Evolutionary conservation across 441 rosid genomes (phyloP).

Genomic region (Populus hybrid): DNA sequence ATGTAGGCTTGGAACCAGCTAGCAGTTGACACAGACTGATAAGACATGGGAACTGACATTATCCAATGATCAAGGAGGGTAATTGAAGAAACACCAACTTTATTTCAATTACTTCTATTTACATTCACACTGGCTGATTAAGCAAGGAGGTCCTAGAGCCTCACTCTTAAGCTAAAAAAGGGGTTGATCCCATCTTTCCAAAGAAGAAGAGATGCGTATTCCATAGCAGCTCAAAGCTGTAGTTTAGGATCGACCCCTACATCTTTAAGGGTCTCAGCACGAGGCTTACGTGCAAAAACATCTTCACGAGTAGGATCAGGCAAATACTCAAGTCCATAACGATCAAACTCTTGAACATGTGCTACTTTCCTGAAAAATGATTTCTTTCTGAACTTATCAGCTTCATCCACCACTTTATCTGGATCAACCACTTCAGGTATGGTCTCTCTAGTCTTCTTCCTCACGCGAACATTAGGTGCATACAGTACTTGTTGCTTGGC

Average conservation of each 20-base stretch:
- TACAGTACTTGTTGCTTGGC: constrained; percentile 50
- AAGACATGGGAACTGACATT: not conserved
- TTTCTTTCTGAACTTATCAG: constrained; percentile 35
- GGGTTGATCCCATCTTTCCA: not conserved
- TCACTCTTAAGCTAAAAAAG: too few species aligned
- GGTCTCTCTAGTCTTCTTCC: constrained; percentile 56
- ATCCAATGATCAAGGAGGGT: not conserved
- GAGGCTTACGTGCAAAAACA: constrained; percentile 29
- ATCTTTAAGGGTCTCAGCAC: constrained; percentile 41
- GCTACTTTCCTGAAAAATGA: constrained; percentile 72
- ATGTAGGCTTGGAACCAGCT: not conserved
- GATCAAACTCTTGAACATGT: constrained; percentile 46
- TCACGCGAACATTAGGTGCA: constrained; percentile 59
- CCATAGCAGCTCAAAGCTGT: constrained; percentile 8
- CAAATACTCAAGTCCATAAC: constrained; percentile 20
- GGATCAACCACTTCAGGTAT: constrained; percentile 59
- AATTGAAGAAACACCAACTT: not conserved
- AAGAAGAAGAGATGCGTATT: not conserved
- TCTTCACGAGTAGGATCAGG: constrained; percentile 34
- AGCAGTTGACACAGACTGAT: not conserved
- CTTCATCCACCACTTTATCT: constrained; percentile 48
- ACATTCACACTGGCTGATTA: not conserved
- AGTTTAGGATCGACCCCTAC: constrained; percentile 46
- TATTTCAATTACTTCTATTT: not conserved
- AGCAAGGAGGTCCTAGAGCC: too few species aligned